These are phyloP conservation scores for Aspergillus sp. DNA, from an alignment of 2,329 filamentous ascomycete species.

Conservation along the genomic window DNA sequence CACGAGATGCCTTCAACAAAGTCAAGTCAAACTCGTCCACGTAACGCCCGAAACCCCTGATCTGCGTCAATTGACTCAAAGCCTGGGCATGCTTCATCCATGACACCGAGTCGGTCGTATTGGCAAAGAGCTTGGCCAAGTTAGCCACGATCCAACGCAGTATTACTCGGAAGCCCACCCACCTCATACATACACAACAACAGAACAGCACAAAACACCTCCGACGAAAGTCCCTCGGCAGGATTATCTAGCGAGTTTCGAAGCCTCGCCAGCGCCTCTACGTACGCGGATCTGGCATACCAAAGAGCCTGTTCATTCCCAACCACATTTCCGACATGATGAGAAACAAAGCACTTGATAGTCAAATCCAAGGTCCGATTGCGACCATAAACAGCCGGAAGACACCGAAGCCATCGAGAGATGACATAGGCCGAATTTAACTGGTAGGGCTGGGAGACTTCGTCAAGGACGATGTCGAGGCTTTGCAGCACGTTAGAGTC, in stretches of 20 bases:
- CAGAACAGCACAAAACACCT: conserved; percentile 30
- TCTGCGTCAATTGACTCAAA: conserved; percentile 24
- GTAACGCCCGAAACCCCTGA: conserved; percentile 24
- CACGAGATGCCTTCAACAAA: conserved; percentile 26
- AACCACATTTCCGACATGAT: conserved; percentile 23
- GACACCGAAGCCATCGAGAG: conserved; percentile 24
- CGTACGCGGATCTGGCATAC: conserved; percentile 26
- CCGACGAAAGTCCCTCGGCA: conserved; percentile 23
- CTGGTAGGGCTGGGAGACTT: conserved; percentile 22
- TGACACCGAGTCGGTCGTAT: conserved; percentile 22
- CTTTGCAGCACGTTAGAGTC: conserved; percentile 24
- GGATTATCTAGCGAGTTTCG: conserved; percentile 19
- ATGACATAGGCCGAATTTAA: conserved; percentile 17
- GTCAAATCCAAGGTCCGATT: conserved; percentile 25
- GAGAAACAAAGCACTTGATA: conserved; percentile 26
- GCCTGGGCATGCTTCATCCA: conserved; percentile 34
- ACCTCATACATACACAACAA: conserved; percentile 33
- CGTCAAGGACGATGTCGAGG: conserved; percentile 20
- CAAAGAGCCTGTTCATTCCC: conserved; percentile 21
- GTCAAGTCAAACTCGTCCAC: conserved; percentile 21
- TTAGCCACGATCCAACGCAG: conserved; percentile 3
- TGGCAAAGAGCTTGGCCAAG: conserved; percentile 24
- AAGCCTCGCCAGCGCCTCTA: conserved; percentile 24
- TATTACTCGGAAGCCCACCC: neutral
- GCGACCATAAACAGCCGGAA: conserved; percentile 26